Base-by-base conservation (phyloP, 805 yeast species). In the Starmerella stellata region DNA sequence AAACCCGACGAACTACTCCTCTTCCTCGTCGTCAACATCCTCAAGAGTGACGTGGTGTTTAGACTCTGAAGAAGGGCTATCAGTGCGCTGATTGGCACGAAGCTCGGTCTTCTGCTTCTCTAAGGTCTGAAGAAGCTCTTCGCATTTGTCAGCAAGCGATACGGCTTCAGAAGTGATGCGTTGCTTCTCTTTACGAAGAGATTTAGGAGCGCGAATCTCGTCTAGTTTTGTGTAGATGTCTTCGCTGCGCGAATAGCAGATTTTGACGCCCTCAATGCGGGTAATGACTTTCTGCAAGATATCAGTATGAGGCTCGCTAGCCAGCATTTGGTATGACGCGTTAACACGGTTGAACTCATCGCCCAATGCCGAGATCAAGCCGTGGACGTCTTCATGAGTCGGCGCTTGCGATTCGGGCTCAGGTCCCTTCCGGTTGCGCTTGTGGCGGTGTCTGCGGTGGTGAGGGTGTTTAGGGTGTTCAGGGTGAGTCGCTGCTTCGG, bases 131-230 rank as follows among this genome's bases (percentile, higher is more conserved):
- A 42, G 31, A 2, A 42, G 42, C 17, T 21, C 37, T 4, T 44
- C 47, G 33, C 28, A 44, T 34, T 40, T 39, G 18, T 45, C 49
- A 7, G 49, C 49, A 14, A 45, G 36, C 9, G 44, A 41, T 5
- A 45, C 49, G 3, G 49, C 33, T 2, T 37, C 40, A 4, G 41
- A 31, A 13, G 47, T 45, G 35, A 45, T 38, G 21, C 37, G 29
- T 15, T 45, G 49, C 43, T 45, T 45, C 15, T 9, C 16, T 31
- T 35, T 38, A 23, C 49, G 49, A 19, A 27, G 35, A 17, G 33
- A 36, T 34, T 41, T 40, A 18, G 36, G 37, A 3, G 38, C 43
- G 37, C 37, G 34, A 13, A 45, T 34, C 23, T 37, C 40, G 33
- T 45, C 49, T 2, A 45, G 42, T 30, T 41, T 35, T 34, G 24